Percentiles rank a stretch among this genome's conserved stretches.
These are phyloP conservation scores for Saccharomycopsis sp. DNA, from an alignment of 805 yeast species.

Conservation along the genomic window DNA sequence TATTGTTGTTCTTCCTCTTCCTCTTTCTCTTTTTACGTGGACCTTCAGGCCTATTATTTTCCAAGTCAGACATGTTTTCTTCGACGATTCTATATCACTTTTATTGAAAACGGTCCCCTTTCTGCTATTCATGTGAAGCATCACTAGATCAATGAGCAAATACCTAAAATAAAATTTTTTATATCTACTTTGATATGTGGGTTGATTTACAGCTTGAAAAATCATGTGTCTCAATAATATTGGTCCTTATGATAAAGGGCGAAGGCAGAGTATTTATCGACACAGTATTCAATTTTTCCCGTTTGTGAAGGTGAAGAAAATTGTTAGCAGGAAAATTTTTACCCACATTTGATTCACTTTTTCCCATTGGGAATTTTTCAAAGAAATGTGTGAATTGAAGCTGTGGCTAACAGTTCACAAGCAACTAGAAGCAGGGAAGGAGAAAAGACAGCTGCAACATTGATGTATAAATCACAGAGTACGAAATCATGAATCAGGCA, in stretches of 20 bases:
- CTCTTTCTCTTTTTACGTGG: constrained; percentile 7
- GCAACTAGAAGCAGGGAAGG: not conserved
- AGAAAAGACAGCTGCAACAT: too few relatives aligned
- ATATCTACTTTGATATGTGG: not conserved
- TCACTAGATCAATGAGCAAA: not conserved
- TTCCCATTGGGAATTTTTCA: not conserved
- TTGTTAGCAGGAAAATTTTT: not conserved
- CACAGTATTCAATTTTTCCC: too few relatives aligned
- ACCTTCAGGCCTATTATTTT: not conserved
- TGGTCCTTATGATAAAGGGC: too few relatives aligned
- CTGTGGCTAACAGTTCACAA: not conserved
- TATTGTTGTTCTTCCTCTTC: constrained; percentile 10
- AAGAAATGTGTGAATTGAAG: not conserved
- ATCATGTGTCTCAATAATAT: too few relatives aligned
- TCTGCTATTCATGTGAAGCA: not conserved
- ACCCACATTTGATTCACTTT: not conserved
- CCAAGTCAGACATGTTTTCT: not conserved
- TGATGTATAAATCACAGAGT: too few relatives aligned
- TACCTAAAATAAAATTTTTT: too few relatives aligned
- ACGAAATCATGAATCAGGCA: not conserved
- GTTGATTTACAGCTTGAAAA: too few relatives aligned
- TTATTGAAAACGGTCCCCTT: too few relatives aligned
- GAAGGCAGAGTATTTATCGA: too few relatives aligned
- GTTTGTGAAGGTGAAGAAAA: not conserved
- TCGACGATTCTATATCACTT: too few relatives aligned